Evolutionary conservation across 2,329 filamentous ascomycete genomes (phyloP).

Genomic region (Fusarium poae): DNA sequence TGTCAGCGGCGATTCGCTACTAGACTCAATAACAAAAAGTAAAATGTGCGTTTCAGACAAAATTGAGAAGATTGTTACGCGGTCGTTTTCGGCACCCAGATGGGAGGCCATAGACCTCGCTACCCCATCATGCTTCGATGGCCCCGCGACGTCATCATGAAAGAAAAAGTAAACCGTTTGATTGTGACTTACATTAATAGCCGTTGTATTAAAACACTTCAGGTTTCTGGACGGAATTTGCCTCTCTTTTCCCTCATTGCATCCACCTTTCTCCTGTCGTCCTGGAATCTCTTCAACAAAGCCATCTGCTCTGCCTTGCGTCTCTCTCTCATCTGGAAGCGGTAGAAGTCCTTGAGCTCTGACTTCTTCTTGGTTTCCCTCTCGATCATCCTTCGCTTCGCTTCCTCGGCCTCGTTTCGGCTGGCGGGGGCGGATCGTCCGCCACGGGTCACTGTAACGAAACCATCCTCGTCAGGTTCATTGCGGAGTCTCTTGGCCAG

Average conservation of each 20-base stretch:
- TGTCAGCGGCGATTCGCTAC: slow-evolving; percentile 13
- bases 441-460: slow-evolving; percentile 89
- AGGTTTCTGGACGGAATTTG: slow-evolving; percentile 68
- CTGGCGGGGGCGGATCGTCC: slow-evolving; percentile 80
- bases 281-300: slow-evolving; percentile 78
- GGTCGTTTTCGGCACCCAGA: slow-evolving; percentile 71
- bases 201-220: slow-evolving; percentile 33
- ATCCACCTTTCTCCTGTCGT: slow-evolving; percentile 78
- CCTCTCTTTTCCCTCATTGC: slow-evolving; percentile 77
- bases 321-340: slow-evolving; percentile 84
- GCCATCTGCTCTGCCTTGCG: slow-evolving; percentile 80
- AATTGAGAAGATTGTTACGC: slow-evolving; percentile 76
- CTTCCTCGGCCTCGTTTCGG: slow-evolving; percentile 76
- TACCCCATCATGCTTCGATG: slow-evolving; percentile 56
- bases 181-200: slow-evolving; percentile 34
- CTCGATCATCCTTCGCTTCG: slow-evolving; percentile 70
- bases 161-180: slow-evolving; percentile 14
- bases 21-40: slow-evolving; percentile 50
- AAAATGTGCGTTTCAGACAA: slow-evolving; percentile 62
- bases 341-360: slow-evolving; percentile 80
- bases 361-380: slow-evolving; percentile 72
- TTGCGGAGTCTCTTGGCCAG: slow-evolving; percentile 75
- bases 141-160: slow-evolving; percentile 68
- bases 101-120: slow-evolving; percentile 45
- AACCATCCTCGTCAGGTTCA: slow-evolving; percentile 93